Evolutionary conservation across 148 eudicot genomes (phyloP).

Genomic region (Vaccinium myrtillus): DNA sequence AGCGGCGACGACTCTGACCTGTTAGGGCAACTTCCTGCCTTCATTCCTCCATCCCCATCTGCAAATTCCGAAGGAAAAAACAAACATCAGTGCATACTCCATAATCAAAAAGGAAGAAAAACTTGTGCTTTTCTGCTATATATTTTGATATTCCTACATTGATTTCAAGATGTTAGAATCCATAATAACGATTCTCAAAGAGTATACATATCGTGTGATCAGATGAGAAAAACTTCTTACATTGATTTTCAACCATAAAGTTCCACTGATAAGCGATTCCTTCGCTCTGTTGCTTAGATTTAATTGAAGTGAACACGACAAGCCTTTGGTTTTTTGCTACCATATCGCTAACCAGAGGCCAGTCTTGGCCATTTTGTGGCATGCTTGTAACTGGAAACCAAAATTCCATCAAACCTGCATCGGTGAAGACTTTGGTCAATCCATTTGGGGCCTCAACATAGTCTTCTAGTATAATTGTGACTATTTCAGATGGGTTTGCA

Average conservation of each 20-base stretch:
- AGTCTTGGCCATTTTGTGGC: constrained; percentile 70
- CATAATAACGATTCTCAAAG: background rate
- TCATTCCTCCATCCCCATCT: constrained; percentile 83
- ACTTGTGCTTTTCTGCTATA: background rate
- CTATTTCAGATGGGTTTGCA: constrained; percentile 63
- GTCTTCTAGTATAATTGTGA: constrained; percentile 78
- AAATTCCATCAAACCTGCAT: constrained; percentile 68
- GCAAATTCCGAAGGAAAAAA: background rate
- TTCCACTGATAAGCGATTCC: constrained; percentile 16
- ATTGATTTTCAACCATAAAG: constrained; percentile 10
- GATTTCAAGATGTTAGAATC: background rate
- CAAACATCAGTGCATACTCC: background rate
- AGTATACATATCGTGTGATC: background rate
- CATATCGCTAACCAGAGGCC: constrained; percentile 83
- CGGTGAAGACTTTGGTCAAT: constrained; percentile 62
- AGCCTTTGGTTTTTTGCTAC: constrained; percentile 68
- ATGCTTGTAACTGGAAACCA: constrained; percentile 73
- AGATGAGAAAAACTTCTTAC: background rate
- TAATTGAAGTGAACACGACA: constrained; percentile 63
- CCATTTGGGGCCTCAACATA: constrained; percentile 75
- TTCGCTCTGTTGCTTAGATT: constrained; percentile 43
- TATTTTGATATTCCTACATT: background rate
- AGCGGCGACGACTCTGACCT: constrained; percentile 55
- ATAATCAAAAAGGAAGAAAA: background rate
- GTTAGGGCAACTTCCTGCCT: constrained; percentile 50